A percentile compares a stretch with the other conserved stretches of the same genome.
Evolutionary conservation across 2,329 filamentous ascomycete genomes (phyloP).

Genomic region (Lithohypha guttulata): DNA sequence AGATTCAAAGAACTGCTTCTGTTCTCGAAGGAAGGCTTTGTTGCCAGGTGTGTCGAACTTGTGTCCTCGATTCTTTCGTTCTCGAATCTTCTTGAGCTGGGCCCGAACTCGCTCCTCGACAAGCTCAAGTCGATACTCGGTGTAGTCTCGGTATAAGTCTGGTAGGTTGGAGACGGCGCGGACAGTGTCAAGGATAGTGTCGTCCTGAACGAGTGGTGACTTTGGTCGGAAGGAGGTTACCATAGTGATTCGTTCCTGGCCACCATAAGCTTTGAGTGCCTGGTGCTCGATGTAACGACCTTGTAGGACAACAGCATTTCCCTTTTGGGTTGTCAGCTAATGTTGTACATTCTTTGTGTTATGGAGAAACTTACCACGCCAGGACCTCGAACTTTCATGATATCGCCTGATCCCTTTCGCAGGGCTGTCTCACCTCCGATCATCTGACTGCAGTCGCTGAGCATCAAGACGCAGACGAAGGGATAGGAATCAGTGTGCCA

Average conservation of each 20-base stretch:
- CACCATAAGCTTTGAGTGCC: slow-evolving; percentile 48
- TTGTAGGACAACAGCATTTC: slow-evolving; percentile 54
- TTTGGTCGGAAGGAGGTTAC: slow-evolving; percentile 56
- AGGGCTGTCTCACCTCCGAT: slow-evolving; percentile 48
- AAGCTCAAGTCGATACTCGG: slow-evolving; percentile 52
- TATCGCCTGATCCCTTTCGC: slow-evolving; percentile 41
- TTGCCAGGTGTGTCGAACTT: slow-evolving; percentile 24
- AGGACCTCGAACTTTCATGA: slow-evolving; percentile 36
- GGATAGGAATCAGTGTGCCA: slow-evolving; percentile 45
- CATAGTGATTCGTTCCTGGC: slow-evolving; percentile 52
- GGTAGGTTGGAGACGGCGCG: slow-evolving; percentile 47
- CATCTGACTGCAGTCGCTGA: slow-evolving; percentile 40
- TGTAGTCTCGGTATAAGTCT: slow-evolving; percentile 51
- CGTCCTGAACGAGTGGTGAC: slow-evolving; percentile 44
- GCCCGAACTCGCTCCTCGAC: slow-evolving; percentile 47
- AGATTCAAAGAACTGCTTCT: slow-evolving; percentile 26
- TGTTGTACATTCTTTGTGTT: slow-evolving; percentile 11
- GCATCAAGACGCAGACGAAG: slow-evolving; percentile 44
- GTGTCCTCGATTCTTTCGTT: slow-evolving; percentile 26
- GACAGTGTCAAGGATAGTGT: slow-evolving; percentile 50
- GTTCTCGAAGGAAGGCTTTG: slow-evolving; percentile 25
- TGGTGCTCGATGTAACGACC: slow-evolving; percentile 57
- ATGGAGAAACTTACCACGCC: slow-evolving; percentile 29
- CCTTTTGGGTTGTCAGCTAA: slow-evolving; percentile 31
- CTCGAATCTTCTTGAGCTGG: slow-evolving; percentile 30